Evolutionary conservation across 108 stramenopile genomes (phyloP), one percentile per base, ranked within the genome.

Genomic region (Schizochytrium sp.): DNA sequence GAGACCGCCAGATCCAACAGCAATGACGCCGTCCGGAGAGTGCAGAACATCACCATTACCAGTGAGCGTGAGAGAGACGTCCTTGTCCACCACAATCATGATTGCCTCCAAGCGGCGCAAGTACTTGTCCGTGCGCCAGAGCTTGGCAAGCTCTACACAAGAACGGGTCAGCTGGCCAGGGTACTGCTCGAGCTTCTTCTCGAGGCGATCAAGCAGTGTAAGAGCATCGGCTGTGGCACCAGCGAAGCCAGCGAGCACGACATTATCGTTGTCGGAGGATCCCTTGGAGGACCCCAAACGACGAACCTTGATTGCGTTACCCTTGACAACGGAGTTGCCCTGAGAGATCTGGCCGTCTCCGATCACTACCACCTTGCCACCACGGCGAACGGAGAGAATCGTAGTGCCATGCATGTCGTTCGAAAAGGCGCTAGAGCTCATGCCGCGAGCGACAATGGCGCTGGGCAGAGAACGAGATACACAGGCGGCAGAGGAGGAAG

Each of bases 341-440:
- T 96, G 96, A 87, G 95, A 95, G 64, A 99, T 97, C 95, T 98
- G 98, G 44, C 99, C 99, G 90, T 99, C 99, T n/a, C 98, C 99
- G 94, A 98, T 97, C 97, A 99, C 97, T 83, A 97, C 98, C 72
- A 99, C 96, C 61, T 97, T 95, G 49, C 97, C 98, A 73, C 97
- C 95, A 87, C 97, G 97, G 13, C 97, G 96, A 44, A 99, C 98
- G 89, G 97, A 98, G 7, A 99, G 91, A 88, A 99, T 99, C 53
- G 98, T 98, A 8, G 94, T 94, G 5, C 76, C 76, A 53, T 83
- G 76, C 76, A 83, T 83, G 28, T 83, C 76, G 50, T 55, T 83
- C 45, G 50, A 49, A 53, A 49, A 55, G 17, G 53, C 53, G 28
- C 76, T 83, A 8, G 50, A 55, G 50, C 47, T 55, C 53, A 49